Evolutionary conservation across 352 stramenopile genomes (phyloP), one percentile per base, ranked within the genome.

Genomic region (Globisporangium viniferum): DNA sequence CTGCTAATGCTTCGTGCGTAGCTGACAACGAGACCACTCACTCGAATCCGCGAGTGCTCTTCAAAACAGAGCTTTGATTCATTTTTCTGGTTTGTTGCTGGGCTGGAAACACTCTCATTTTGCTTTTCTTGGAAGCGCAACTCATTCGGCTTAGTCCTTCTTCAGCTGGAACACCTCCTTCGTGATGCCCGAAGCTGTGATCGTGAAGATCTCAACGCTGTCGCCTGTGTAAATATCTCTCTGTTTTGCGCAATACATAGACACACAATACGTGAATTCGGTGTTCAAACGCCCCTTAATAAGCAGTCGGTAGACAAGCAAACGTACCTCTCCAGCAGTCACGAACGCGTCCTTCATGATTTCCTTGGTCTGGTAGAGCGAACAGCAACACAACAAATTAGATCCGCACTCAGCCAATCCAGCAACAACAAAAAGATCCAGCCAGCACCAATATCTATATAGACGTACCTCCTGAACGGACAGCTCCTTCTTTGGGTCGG

Each of bases 191-290:
- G 91, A 86, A 62, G 89, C 88, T n/a, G 88, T 98, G 79, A 99
- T 99, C 61, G 98, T 91, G 73, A 97, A 91, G 78, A 99, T 99
- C 77, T 99, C 96, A 62, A 99, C 90, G 57, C 88, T 90, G 85
- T 99, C 97, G 71, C 97, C 97, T 44, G 96, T 99, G 87, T 99
- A 99, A 88, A 99, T 99, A 92, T 99, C 97, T 75, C 98, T 90
- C 86, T 91, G 71, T 58, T 15, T 15, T 36, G n/a, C 35, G 12
- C 62, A 66, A n/a, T 35, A 48, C 36, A 56, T 55, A 18, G 41
- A 33, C 20, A 68, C 53, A 14, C 29, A 41, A 18, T 12, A 9
- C 49, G 8, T 72, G 36, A 69, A 46, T 46, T 58, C 49, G 31
- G 9, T 31, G 22, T 31, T 29, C 49, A 31, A 56, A 12, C 22